These are phyloP conservation scores for Bullera alba DNA, from an alignment of 768 basidiomycete genomes.

Conservation along the genomic window DNA sequence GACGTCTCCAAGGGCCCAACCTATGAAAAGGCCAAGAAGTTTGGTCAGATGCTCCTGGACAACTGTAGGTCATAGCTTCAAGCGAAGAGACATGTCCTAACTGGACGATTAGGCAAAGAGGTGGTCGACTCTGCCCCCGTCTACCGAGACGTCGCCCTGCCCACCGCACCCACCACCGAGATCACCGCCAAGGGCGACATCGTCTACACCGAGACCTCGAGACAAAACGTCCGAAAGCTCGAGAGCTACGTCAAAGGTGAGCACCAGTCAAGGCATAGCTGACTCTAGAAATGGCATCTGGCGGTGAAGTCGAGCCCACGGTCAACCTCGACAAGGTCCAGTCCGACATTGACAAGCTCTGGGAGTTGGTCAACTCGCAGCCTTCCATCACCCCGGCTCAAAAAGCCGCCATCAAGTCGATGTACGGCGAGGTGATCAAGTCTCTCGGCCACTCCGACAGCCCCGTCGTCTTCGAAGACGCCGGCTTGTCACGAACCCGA, in stretches of 20 bases:
- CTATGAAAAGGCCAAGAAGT: conserved; percentile 91
- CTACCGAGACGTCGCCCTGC: conserved; percentile 67
- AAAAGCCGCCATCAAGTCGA: conserved; percentile 56
- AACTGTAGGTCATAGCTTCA: conserved; percentile 50
- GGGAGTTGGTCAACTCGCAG: conserved; percentile 94
- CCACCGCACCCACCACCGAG: conserved; percentile 91
- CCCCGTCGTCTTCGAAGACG: conserved; percentile 14
- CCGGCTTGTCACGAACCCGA: conserved; percentile 22
- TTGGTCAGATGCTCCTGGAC: conserved; percentile 89
- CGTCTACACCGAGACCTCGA: conserved; percentile 86
- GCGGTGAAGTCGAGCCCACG: conserved; percentile 68
- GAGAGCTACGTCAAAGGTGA: conserved; percentile 70
- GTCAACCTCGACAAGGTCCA: conserved; percentile 98
- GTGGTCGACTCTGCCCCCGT: conserved; percentile 38
- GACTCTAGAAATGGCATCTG: conserved; percentile 84
- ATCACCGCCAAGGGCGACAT: conserved; percentile 91
- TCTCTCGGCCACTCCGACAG: conserved; percentile 67
- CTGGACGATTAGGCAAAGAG: conserved; percentile 21
- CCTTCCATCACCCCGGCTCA: conserved; percentile 95
- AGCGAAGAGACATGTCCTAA: background rate
- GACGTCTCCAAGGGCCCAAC: conserved; percentile 73
- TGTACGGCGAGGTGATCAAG: conserved; percentile 94
- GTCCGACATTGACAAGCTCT: conserved; percentile 90
- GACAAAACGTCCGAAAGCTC: conserved; percentile 91
- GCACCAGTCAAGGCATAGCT: background rate